Base-by-base conservation (phyloP, 2,329 filamentous ascomycete species). In the Neofusicoccum ribis region DNA sequence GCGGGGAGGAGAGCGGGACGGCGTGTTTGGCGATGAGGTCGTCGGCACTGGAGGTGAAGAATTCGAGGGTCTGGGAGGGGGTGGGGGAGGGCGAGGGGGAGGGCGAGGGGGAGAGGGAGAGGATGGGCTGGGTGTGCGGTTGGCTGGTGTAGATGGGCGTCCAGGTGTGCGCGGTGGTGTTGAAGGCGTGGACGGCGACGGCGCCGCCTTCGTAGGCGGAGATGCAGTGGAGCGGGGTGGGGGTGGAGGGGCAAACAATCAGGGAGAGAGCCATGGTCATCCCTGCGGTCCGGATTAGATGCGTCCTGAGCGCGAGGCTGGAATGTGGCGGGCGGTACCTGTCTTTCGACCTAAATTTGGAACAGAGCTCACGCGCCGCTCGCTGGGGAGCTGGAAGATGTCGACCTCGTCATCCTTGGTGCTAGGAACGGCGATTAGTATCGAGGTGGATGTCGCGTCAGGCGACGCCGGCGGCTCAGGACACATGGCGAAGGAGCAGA, bases 221-320 rank as follows among this genome's bases (percentile, higher is more conserved):
- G 9, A 91, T 78, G 6, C 97, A 81, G 5, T 88, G 85, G 1
- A 94, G 78, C 70, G 71, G 15, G 52, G 41, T 39, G 36, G 59
- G 50, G 69, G 70, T 36, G 70, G 70, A n/a, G 5, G 67, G 65
- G 2, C 74, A 44, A 4, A 81, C 77, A 66, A 83, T 3, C 63
- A 94, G 76, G 8, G 83, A 80, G 17, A 97, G 78, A 5, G 91
- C 88, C 95, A 98, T 98, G 44, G 92, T 88, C 93, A 98, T 98
- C 64, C 91, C 92, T 72, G 84, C 5, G 6, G 5, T 15, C 11
- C 14, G 7, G 14, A 23, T 47, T 39, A 58, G 62, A 27, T 15
- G 3, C 3, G 11, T 41, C 15, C 4, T 23, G 47, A 20, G 23
- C 27, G 37, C 15, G 36, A 36, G n/a, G n/a, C 7, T 6, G 5